Conservation (phyloP, 768 basidiomycete genomes). For the Tricholoma terreum region DNA sequence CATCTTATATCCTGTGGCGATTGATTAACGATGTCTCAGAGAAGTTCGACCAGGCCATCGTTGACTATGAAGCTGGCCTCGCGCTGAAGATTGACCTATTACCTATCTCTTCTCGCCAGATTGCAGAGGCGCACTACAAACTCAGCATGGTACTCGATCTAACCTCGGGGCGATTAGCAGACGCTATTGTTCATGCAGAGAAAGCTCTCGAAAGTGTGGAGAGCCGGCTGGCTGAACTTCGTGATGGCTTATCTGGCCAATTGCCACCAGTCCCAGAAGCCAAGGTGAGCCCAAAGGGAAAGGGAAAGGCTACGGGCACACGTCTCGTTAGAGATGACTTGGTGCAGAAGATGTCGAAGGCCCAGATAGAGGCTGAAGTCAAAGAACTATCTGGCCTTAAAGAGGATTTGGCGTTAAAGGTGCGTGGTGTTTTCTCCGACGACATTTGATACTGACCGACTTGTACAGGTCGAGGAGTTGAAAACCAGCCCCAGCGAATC, state of each 20-base stretch:
- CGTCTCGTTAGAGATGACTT: conserved; percentile 48
- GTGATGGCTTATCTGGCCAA: conserved; percentile 41
- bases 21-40: conserved; percentile 44
- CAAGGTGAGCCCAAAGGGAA: conserved; percentile 54
- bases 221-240: conserved; percentile 60
- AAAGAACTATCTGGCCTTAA: conserved; percentile 75
- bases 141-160: conserved; percentile 92
- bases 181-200: conserved; percentile 80
- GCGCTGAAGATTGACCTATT: conserved; percentile 69
- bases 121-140: conserved; percentile 93
- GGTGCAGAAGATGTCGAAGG: conserved; percentile 63
- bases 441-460: neutral
- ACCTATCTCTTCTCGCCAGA: conserved; percentile 85
- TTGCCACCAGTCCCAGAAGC: conserved; percentile 29
- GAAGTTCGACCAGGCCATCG: conserved; percentile 93
- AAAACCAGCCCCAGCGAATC: conserved; percentile 73
- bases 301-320: conserved; percentile 61
- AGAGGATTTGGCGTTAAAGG: conserved; percentile 86
- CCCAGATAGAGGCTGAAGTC: conserved; percentile 75
- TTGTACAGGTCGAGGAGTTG: conserved; percentile 81
- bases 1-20: neutral
- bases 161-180: conserved; percentile 77
- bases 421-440: conserved; percentile 18
- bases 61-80: conserved; percentile 80
- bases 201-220: conserved; percentile 78